Base-by-base conservation (phyloP, 352 stramenopile genomes). In the Thalassiosira delicatula region DNA sequence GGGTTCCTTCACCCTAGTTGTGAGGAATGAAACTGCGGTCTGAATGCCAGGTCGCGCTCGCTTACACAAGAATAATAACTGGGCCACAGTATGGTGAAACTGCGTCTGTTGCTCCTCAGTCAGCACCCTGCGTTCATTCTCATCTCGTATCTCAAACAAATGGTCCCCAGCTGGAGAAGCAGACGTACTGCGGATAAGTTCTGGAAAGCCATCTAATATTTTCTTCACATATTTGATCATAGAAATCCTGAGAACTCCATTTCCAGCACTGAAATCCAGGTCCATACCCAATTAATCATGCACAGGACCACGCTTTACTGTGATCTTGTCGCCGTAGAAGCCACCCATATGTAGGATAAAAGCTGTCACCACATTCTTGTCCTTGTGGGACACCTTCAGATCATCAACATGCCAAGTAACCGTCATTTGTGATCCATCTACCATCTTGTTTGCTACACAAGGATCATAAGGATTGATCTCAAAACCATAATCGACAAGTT, bases 361-460 rank as follows among this genome's bases (percentile, higher is more conserved):
- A 17, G 1, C 3, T 9, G 54, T 46, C 1, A 63, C 21, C 3
- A 25, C 63, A 44, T 17, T 3, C 12, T 0, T 5, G 1, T 60
- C 63, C 27, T 25, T 27, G 46, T 87, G 75, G 0, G 70, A 85
- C 0, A 87, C 68, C 62, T 89, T 85, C 3, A 90, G 37, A 53
- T 93, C 81, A 72, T 79, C 70, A 57, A 72, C 70, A 60, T 68
- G 68, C 65, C 65, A 73, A 2, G n/a, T 61, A 8, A 73, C 65
- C 1, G 46, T 61, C 65, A 63, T 42, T 49, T 65, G 49, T 0
- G 30, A 40, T 3, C 68, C 68, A 19, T 68, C 37, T 3, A 76
- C 29, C 2, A 49, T 46, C 27, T 33, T 68, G 23, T 76, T 76
- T 37, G 42, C 57, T 3, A 76, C 40, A 35, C 68, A 76, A 2